Evolutionary conservation across 1,284 basidiomycete species (phyloP).

Genomic region (Cutaneotrichosporon sp.): DNA sequence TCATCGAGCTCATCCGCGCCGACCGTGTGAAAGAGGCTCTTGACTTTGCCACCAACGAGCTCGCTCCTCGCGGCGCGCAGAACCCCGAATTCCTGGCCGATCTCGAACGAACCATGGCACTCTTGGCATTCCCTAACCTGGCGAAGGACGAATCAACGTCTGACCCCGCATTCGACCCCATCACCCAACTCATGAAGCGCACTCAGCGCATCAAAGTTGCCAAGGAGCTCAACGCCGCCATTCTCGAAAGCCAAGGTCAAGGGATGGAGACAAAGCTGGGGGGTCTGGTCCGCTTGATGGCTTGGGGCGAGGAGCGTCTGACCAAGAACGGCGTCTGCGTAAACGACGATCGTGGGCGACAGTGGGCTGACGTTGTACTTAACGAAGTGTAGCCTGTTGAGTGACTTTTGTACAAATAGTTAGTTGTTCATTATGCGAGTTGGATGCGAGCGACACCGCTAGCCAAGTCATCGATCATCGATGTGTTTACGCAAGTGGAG

Average conservation of each 20-base stretch:
- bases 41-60: conserved; percentile 83
- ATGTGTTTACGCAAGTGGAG: too few relatives aligned
- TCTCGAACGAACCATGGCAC: conserved; percentile 89
- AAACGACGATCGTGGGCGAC: conserved; percentile 14
- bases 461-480: too few relatives aligned
- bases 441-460: too few relatives aligned
- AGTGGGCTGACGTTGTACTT: conserved; percentile 19
- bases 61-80: conserved; percentile 91
- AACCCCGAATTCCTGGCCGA: conserved; percentile 88
- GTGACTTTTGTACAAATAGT: neutral
- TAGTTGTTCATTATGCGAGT: neutral
- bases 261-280: conserved; percentile 87
- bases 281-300: conserved; percentile 75
- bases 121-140: conserved; percentile 75
- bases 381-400: conserved; percentile 1
- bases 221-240: conserved; percentile 84
- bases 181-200: conserved; percentile 62
- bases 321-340: conserved; percentile 51
- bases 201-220: conserved; percentile 88
- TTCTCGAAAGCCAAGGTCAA: conserved; percentile 83
- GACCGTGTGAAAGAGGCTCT: conserved; percentile 75
- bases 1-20: conserved; percentile 89
- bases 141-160: conserved; percentile 41
- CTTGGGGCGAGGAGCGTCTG: conserved; percentile 80
- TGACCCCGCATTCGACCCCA: conserved; percentile 40